These are phyloP conservation scores for Sugiyamaella chiloensis DNA, from an alignment of 805 yeast genomes.

Conservation along the genomic window DNA sequence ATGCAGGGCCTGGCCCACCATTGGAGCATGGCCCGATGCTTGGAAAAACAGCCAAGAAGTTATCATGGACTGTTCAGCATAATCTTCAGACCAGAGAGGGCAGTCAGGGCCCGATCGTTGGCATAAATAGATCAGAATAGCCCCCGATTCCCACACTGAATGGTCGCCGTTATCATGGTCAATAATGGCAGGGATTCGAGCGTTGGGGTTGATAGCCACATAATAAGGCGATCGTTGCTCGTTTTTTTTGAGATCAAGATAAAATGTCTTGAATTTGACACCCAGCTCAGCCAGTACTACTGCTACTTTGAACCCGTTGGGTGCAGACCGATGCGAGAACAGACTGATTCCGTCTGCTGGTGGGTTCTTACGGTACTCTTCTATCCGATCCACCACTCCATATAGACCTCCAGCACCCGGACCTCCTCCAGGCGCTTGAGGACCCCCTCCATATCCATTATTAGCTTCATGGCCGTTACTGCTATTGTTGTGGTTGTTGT, in stretches of 20 bases:
- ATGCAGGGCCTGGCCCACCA: slow-evolving; percentile 96
- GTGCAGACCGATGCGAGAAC: slow-evolving; percentile 79
- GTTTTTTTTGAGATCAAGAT: slow-evolving; percentile 79
- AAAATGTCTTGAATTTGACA: slow-evolving; percentile 72
- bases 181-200: slow-evolving; percentile 89
- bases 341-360: slow-evolving; percentile 82
- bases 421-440: slow-evolving; percentile 4
- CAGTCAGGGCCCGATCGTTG: slow-evolving; percentile 59
- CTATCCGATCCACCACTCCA: slow-evolving; percentile 44
- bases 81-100: slow-evolving; percentile 74
- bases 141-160: slow-evolving; percentile 93
- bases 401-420: slow-evolving; percentile 2
- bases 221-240: slow-evolving; percentile 94
- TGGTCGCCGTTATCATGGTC: slow-evolving; percentile 81
- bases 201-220: slow-evolving; percentile 91
- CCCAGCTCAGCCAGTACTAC: slow-evolving; percentile 82
- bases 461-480: slow-evolving; percentile 1
- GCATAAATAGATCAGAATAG: slow-evolving; percentile 79
- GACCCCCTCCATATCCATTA: slow-evolving; percentile 4
- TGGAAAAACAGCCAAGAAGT: slow-evolving; percentile 90
- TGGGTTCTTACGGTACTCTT: slow-evolving; percentile 68
- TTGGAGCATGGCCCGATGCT: slow-evolving; percentile 97
- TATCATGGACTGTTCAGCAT: slow-evolving; percentile 79
- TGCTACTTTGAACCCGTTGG: slow-evolving; percentile 95
- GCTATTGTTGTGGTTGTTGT: slow-evolving; percentile 5